Evolutionary conservation across 495 filamentous ascomycete species (phyloP), one percentile per base, ranked within the genome.

Genomic region (Aspergillus incahuasiensis): DNA sequence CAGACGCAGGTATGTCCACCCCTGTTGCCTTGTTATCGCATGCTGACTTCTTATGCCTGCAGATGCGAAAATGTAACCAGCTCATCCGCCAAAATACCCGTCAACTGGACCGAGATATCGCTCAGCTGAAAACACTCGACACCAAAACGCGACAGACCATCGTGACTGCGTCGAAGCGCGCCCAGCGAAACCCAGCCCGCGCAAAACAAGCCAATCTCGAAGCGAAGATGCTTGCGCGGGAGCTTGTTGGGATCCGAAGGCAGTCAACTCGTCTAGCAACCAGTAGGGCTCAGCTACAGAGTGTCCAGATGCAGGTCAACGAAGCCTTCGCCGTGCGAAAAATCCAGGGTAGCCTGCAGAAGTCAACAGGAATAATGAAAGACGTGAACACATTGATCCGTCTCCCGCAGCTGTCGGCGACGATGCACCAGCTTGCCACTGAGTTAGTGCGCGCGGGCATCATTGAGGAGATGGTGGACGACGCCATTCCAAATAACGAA

Each of bases 231-330:
- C 95, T 95, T 67, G 94, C 95, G 18, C 79, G 86, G 58, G 92
- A 95, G 69, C 81, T 98, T 43, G 81, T 98, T 52, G 84, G 89
- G 30, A 82, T 88, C 57, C 88, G 94, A 46, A 87, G 86, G 60
- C 86, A 91, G 53, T 78, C 77, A 9, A 69, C 77, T 20, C 85
- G 94, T 18, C 77, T 98, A 18, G 74, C 82, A 32, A 97, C 95
- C 1, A 86, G 83, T 57, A 92, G 92, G 64, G 95, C 94, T 6
- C 94, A 97, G 74, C 81, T 98, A 16, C 86, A 88, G 72, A 91
- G 86, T 67, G 95, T 98, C 52, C 86, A 91, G 62, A 96, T 97
- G 95, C 95, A 97, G 71, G 95, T 98, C 58, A 90, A 89, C 64
- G 92, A 97, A 73, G 92, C 95, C 2, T 98, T 97, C 66, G 89